Evolutionary conservation across 306 rosid species (phyloP), one percentile per base, ranked within the genome.

Genomic region (Quercus wislizeni): DNA sequence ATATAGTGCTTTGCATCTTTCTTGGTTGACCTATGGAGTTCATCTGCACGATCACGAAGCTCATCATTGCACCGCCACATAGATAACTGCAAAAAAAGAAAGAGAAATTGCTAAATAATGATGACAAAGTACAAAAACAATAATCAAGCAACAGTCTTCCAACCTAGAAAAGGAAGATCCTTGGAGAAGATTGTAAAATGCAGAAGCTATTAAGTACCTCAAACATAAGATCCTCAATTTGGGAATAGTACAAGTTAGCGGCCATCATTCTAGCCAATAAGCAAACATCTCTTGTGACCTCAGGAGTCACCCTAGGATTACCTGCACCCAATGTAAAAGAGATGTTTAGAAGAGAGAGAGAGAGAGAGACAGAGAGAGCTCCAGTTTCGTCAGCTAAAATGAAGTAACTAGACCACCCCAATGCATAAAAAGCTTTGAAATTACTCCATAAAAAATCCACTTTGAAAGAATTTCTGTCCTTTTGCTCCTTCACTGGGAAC

Each of bases 61-160:
- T 96, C 99, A 78, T 86, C 97, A 19, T 82, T 96, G 91, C 99
- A 93, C 51, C 99, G 99, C 99, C 99, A 96, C 99, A 96, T 96
- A 74, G 99, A 96, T 80, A 96, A 83, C 99, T 96, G 86, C 77
- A 79, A 80, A 79, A 71, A 78, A 69, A 83, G 38, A 6, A 61
- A 35, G 71, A 31, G 33, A 70, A 71, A 81, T 69, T 56, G 69
- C 77, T 28, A 21, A 64, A 80, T 38, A 41, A 69, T 31, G 76
- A 79, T 33, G 52, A 46, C 2, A 31, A 54, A 59, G n/a, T 49
- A 63, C 27, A 27, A n/a, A 74, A 74, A 79, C 28, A 49, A 54
- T 55, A 23, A 72, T 80, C 56, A 75, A 31, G 51, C 69, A 43
- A 74, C 65, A 79, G 30, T 64, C 10, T 71, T 18, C 19, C 46